Conservation (phyloP, 441 rosid species). For the Breynia disticha region DNA sequence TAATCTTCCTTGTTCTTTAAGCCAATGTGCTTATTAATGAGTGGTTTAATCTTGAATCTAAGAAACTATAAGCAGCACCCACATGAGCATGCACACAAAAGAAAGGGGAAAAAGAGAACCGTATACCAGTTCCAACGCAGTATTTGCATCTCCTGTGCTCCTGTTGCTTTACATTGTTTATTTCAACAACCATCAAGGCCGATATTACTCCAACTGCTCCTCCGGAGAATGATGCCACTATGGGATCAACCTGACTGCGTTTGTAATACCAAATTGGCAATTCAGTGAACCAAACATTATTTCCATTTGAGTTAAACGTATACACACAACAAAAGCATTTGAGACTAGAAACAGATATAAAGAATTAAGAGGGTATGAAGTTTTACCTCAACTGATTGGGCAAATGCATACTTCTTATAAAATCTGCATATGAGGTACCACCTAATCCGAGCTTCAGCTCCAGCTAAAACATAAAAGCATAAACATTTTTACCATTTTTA, state of each 20-base stretch:
- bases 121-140: constrained; percentile 87
- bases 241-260: constrained; percentile 92
- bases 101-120: neutral
- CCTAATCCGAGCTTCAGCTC: constrained; percentile 93
- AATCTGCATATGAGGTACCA: constrained; percentile 87
- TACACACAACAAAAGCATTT: constrained; percentile 1
- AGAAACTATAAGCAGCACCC: too few relatives aligned
- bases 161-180: constrained; percentile 92
- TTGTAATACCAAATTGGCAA: constrained; percentile 14
- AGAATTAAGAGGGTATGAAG: neutral
- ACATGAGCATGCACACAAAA: too few relatives aligned
- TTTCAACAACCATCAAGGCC: constrained; percentile 93
- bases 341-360: constrained; percentile 1
- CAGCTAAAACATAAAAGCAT: constrained; percentile 33
- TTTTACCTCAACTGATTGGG: constrained; percentile 91
- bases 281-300: neutral
- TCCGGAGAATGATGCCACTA: constrained; percentile 96
- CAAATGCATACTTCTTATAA: constrained; percentile 59
- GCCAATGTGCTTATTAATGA: too few relatives aligned
- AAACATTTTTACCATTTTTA: neutral
- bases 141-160: constrained; percentile 96
- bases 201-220: constrained; percentile 99
- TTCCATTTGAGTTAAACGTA: neutral
- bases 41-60: too few relatives aligned
- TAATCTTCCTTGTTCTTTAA: too few relatives aligned